Base-by-base conservation (phyloP, 192 early-diverging fungal genomes). In the Backusella luteola region DNA sequence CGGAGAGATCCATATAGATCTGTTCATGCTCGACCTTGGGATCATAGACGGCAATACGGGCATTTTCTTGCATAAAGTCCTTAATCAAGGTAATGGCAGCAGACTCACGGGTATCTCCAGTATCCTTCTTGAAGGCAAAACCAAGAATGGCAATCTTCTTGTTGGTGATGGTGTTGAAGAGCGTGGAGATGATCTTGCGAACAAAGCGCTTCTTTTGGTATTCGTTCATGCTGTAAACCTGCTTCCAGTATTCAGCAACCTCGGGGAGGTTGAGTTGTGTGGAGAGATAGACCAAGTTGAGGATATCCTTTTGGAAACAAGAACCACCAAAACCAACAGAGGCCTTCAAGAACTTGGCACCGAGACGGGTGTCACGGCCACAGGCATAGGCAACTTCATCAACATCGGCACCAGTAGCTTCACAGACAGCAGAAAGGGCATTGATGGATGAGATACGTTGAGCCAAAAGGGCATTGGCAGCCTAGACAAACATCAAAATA, bases 401-500 rank as follows among this genome's bases (percentile, higher is more conserved):
- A 12, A 98, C 91, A 85, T 95, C 90, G 29, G 95, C 96, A 73
- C 94, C 95, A 3, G 93, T 94, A 26, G 93, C 93, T 84, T 98
- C 96, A 84, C 96, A 98, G 26, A 97, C 90, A 34, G 95, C 94
- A 67, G 91, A 93, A 11, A 98, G 83, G 0, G 96, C 88, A 84
- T 98, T 98, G 81, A 98, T 92, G 77, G 90, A 92, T n/a, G 96
- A 96, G 67, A 98, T 94, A 74, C 96, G 92, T 85, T 98, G 96
- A 5, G 96, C 96, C 67, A 98, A 87, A 52, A 98, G 80, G 11
- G 96, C 96, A 84, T 98, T 98, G 11, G 96, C 91, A 8, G 96
- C 95, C 90, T 91, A 73, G 46, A 36, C 8, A 71, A 59, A 15
- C 21, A 67, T 68, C 1, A 53, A 23, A 63, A 35, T 23, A 67